phyloP scores from a whole-genome alignment of 805 yeast genomes.

The Barnettozyma siamensis region DNA sequence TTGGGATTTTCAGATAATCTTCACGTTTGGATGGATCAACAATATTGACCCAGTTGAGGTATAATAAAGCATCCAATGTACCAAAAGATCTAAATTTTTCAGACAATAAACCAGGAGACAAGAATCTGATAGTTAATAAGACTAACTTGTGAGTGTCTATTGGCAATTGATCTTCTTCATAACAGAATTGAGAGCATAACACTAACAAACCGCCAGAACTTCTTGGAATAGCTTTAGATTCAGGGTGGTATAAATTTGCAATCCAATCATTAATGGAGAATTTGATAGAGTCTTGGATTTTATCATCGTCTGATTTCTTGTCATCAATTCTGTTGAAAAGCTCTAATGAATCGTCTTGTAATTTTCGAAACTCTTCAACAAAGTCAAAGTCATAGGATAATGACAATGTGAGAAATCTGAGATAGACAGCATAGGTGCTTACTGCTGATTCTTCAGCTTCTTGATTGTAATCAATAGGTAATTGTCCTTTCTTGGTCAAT shows the following conservation, averaged over 20 bases:
- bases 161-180: slow-evolving; percentile 8
- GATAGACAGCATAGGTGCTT: slow-evolving; percentile 30
- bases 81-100: slow-evolving; percentile 19
- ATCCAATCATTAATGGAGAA: slow-evolving; percentile 31
- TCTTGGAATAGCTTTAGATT: slow-evolving; percentile 25
- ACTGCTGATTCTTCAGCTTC: slow-evolving; percentile 18
- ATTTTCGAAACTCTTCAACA: slow-evolving; percentile 30
- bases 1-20: slow-evolving; percentile 25
- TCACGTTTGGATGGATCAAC: slow-evolving; percentile 15
- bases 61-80: slow-evolving; percentile 26
- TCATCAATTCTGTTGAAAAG: slow-evolving; percentile 36
- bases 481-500: slow-evolving; percentile 12
- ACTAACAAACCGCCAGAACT: slow-evolving; percentile 31
- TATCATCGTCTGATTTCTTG: slow-evolving; percentile 28
- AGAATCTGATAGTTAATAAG: slow-evolving; percentile 35
- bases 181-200: slow-evolving; percentile 22
- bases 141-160: slow-evolving; percentile 28
- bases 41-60: slow-evolving; percentile 34
- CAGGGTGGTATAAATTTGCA: slow-evolving; percentile 24
- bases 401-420: slow-evolving; percentile 45
- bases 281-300: slow-evolving; percentile 32
- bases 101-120: slow-evolving; percentile 34
- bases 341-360: slow-evolving; percentile 31
- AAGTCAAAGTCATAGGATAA: slow-evolving; percentile 63
- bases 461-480: slow-evolving; percentile 3